Evolutionary conservation across 768 basidiomycete genomes (phyloP), one percentile per base, ranked within the genome.

Genomic region (Psilocybe cubensis): DNA sequence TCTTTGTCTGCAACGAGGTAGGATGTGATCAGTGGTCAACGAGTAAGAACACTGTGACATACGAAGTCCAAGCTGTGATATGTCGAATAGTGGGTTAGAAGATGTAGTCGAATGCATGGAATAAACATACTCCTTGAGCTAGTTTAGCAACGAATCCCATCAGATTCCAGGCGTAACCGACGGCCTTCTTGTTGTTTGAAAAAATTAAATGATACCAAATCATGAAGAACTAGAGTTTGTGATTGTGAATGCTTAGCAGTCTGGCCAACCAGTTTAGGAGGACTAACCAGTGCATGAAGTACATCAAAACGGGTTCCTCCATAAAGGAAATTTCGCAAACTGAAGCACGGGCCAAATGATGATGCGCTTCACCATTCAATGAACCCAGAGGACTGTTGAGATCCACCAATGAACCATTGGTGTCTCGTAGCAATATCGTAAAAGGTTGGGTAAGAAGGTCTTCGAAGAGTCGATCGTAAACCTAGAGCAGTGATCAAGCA

Each of bases 141-240:
- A 91, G 72, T 68, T 89, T 90, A 27, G 84, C 84, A 8, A 87
- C 81, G 54, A 91, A 84, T 18, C 89, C 88, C 83, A 90, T 85
- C 41, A 89, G 73, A 56, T 87, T 87, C 88, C 88, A 91, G 17
- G 88, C 87, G 57, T 89, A 87, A 14, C 87, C 85, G 11, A 87
- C 79, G 0, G 86, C 87, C 60, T 87, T 86, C 59, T 83, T 87
- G 68, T 89, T 85, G 66, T 88, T 86, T 11, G 87, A 89, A 61
- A 88, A 89, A 60, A 88, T 84, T 18, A 88, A 76, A 53, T 89
- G 83, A 65, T 87, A 89, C 83, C 87, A 88, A 33, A 86, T 80
- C 87, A 88, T 89, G 67, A 86, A 87, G 66, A 82, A 82, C 75
- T 81, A 42, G 21, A 20, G n/a, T 23, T 10, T 45, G 18, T 31